These are phyloP conservation scores for Lichtheimia hyalospora DNA, from an alignment of 371 early-diverging fungal genomes.

Conservation along the genomic window DNA sequence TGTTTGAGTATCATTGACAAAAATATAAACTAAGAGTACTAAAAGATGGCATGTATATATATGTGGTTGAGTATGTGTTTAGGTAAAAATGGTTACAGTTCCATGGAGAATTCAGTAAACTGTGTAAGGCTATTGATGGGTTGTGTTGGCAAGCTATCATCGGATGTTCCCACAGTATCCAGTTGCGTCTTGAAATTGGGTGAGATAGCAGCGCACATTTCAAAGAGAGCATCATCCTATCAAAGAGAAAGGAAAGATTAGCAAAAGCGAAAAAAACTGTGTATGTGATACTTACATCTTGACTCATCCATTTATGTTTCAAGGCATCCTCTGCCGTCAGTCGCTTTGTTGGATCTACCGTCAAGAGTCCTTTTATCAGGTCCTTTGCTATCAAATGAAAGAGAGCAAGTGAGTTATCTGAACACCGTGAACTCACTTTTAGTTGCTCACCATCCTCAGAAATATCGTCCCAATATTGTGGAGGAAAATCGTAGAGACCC, in stretches of 20 bases:
- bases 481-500: conserved; percentile 78
- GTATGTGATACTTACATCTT: neutral
- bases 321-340: conserved; percentile 44
- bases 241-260: neutral
- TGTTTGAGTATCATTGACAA: neutral
- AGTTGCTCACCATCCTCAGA: conserved; percentile 60
- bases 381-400: conserved; percentile 49
- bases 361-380: conserved; percentile 57
- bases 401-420: neutral
- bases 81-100: neutral
- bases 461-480: conserved; percentile 83
- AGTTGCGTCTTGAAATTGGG: neutral
- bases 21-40: too few relatives aligned
- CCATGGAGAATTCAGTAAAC: neutral
- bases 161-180: neutral
- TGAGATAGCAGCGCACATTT: neutral
- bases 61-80: too few relatives aligned
- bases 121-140: neutral
- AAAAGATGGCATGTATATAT: too few relatives aligned
- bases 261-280: neutral
- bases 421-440: neutral
- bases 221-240: neutral
- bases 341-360: conserved; percentile 48
- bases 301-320: neutral
- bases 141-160: neutral